Evolutionary conservation across 78 protist species (phyloP).

Genomic region (Goniomonas avonlea): DNA sequence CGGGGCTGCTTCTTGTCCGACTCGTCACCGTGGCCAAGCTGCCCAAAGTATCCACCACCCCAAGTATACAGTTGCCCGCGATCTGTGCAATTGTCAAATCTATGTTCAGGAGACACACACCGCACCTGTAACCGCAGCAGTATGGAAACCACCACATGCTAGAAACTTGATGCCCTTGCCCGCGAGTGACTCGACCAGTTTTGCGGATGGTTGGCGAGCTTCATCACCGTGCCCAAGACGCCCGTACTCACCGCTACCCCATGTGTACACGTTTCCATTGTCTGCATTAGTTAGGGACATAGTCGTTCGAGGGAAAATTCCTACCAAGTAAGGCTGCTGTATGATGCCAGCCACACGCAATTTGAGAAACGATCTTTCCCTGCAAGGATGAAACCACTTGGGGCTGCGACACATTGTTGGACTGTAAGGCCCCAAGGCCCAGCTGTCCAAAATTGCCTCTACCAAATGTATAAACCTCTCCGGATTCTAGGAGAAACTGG

Average conservation of each 20-base stretch:
- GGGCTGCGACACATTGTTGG: not conserved
- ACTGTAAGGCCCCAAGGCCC: constrained; percentile 13
- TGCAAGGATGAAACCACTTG: not conserved
- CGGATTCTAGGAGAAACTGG: not conserved
- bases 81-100: no score
- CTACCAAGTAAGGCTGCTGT: not conserved
- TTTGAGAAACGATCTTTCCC: not conserved
- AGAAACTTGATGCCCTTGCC: constrained; percentile 4
- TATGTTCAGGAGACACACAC: no score
- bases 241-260: constrained; percentile 29
- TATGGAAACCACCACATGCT: constrained; percentile 14
- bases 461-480: constrained; percentile 10
- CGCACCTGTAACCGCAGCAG: not conserved
- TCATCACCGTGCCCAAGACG: constrained; percentile 26
- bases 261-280: constrained; percentile 7
- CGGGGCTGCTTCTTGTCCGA: not conserved
- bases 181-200: constrained; percentile 1
- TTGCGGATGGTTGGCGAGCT: not conserved
- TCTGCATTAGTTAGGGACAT: no score
- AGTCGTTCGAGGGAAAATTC: no score
- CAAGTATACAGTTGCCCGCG: constrained; percentile 13
- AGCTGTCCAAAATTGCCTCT: constrained; percentile 30
- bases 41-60: constrained; percentile 31
- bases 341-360: constrained; percentile 18
- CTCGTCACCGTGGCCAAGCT: constrained; percentile 27